Percentiles rank a stretch among this genome's conserved stretches.
These are phyloP conservation scores for Magnolia kwangsiensis DNA, from an alignment of 164 flowering plant genomes.

Conservation along the genomic window DNA sequence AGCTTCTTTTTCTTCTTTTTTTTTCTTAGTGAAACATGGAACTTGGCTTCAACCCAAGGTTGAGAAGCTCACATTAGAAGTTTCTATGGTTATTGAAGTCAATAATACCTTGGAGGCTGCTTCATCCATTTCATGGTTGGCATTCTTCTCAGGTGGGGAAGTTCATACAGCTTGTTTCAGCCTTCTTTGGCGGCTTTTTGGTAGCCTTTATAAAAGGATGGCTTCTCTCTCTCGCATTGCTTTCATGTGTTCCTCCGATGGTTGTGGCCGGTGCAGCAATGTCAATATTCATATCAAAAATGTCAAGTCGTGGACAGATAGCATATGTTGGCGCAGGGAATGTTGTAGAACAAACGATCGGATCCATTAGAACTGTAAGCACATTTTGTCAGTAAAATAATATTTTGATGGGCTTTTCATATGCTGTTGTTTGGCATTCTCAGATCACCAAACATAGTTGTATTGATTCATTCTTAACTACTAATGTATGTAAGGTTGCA, in stretches of 20 bases:
- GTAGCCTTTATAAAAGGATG: conserved; percentile 25
- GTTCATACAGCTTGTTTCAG: conserved; percentile 22
- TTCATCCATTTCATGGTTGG: not conserved
- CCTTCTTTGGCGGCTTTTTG: conserved; percentile 22
- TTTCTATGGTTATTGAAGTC: too few species aligned
- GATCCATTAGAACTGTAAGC: conserved; percentile 36
- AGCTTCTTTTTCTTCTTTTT: too few species aligned
- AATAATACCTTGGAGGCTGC: not conserved
- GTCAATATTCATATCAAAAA: conserved; percentile 23
- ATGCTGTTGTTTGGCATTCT: not conserved
- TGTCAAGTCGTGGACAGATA: conserved; percentile 28
- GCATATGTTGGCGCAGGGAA: conserved; percentile 34
- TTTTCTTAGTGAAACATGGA: too few species aligned
- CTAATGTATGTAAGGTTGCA: conserved; percentile 54
- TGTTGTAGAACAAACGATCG: conserved; percentile 37
- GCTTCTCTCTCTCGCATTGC: conserved; percentile 22
- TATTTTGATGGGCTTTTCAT: not conserved
- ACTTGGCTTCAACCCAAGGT: too few species aligned
- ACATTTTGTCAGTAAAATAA: not conserved
- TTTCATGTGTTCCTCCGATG: conserved; percentile 21
- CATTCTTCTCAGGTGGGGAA: conserved; percentile 23
- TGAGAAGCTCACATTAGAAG: too few species aligned
- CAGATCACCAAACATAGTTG: not conserved
- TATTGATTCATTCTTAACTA: conserved; percentile 27
- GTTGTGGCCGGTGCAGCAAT: conserved; percentile 21